Evolutionary conservation across 192 early-diverging fungal genomes (phyloP).

Genomic region (Coemansia sp.): DNA sequence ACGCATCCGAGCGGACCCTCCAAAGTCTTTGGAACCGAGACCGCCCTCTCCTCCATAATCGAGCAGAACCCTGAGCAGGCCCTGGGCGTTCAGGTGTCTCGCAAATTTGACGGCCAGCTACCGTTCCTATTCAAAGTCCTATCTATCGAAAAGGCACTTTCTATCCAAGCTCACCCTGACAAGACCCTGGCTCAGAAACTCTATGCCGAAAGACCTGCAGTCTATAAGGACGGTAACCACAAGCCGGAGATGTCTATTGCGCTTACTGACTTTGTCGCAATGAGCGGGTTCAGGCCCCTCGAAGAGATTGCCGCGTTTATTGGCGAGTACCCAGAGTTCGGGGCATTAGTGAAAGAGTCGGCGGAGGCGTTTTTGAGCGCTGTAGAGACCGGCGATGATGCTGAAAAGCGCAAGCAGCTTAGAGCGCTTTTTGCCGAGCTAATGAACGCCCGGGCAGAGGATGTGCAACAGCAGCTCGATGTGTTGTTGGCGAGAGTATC

Average conservation of each 20-base stretch:
- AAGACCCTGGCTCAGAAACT: slow-evolving; percentile 80
- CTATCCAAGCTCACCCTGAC: slow-evolving; percentile 98
- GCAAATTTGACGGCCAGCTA: slow-evolving; percentile 73
- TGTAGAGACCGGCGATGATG: slow-evolving; percentile 40
- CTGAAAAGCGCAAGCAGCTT: slow-evolving; percentile 50
- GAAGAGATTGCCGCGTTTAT: slow-evolving; percentile 72
- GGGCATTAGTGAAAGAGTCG: background rate
- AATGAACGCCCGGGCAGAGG: slow-evolving; percentile 57
- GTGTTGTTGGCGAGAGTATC: slow-evolving; percentile 59
- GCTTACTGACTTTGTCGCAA: slow-evolving; percentile 91
- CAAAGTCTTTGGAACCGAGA: slow-evolving; percentile 49
- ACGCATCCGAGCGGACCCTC: slow-evolving; percentile 95
- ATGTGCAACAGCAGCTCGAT: slow-evolving; percentile 60
- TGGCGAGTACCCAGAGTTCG: slow-evolving; percentile 78
- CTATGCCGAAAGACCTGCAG: slow-evolving; percentile 68
- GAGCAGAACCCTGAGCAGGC: slow-evolving; percentile 54
- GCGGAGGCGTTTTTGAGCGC: slow-evolving; percentile 26
- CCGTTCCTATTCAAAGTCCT: slow-evolving; percentile 99
- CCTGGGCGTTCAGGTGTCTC: slow-evolving; percentile 59
- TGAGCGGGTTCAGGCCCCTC: slow-evolving; percentile 91
- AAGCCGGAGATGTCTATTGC: slow-evolving; percentile 99
- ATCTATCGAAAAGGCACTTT: slow-evolving; percentile 86
- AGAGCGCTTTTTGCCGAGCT: slow-evolving; percentile 62
- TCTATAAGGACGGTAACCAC: slow-evolving; percentile 94
- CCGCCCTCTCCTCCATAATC: slow-evolving; percentile 58